These are phyloP conservation scores for Closterium sp. DNA, from an alignment of 139 green algal genomes.

Conservation along the genomic window DNA sequence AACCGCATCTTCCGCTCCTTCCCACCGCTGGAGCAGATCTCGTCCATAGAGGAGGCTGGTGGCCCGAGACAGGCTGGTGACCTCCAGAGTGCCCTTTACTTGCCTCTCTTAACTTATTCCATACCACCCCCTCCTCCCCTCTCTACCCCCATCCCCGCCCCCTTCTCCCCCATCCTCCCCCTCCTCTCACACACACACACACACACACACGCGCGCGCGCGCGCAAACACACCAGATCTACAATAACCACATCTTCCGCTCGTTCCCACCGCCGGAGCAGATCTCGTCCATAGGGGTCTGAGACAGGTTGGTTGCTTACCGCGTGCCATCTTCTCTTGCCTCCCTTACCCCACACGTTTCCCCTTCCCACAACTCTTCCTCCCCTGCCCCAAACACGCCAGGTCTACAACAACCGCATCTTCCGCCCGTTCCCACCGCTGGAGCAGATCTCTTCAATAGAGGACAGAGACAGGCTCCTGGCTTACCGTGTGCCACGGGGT, in stretches of 20 bases:
- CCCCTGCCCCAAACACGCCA: slow-evolving; percentile 19
- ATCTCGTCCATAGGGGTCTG: slow-evolving; percentile 9
- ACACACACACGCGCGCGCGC: no score
- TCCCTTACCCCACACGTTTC: not conserved
- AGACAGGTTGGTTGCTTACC: slow-evolving; percentile 30
- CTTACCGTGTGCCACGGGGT: slow-evolving; percentile 16
- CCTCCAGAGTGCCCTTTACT: no score
- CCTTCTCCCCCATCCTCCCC: not conserved
- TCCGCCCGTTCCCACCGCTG: not conserved
- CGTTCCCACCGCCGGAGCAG: not conserved
- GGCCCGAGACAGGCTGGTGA: not conserved
- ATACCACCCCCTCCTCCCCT: no score
- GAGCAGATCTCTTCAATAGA: slow-evolving; percentile 21
- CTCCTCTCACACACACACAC: not conserved
- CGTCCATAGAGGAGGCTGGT: not conserved
- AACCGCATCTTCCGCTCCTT: slow-evolving; percentile 17
- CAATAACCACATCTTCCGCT: slow-evolving; percentile 25
- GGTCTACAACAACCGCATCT: slow-evolving; percentile 39
- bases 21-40: no score
- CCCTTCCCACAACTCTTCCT: no score
- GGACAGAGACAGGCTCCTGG: slow-evolving; percentile 30
- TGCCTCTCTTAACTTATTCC: no score
- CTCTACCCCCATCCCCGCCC: no score
- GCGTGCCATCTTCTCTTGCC: not conserved
- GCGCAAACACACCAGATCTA: slow-evolving; percentile 21